Evolutionary conservation across 2,329 filamentous ascomycete species (phyloP), one percentile per base, ranked within the genome.

Genomic region (Pyrenophora tritici-repentis): DNA sequence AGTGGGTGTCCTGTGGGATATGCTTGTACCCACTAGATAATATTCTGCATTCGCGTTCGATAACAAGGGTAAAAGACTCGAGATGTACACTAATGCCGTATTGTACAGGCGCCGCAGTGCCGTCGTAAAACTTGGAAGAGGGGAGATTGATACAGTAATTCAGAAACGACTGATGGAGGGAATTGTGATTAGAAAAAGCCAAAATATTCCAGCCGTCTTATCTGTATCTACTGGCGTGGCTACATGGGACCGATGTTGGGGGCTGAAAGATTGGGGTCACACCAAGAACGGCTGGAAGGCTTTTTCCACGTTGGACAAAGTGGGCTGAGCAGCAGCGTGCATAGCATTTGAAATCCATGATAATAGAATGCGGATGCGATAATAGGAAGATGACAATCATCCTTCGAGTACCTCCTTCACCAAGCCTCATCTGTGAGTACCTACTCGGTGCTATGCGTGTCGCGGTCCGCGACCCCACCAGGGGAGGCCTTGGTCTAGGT

Each of bases 231-330:
- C 14, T 47, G 35, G 47, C 34, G 29, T 24, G 12, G 18, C 14
- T 22, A 16, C 24, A 26, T 9, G 17, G 41, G 36, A 38, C 33
- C 5, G 9, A 17, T 18, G 37, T 52, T 55, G 52, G 47, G 43
- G 52, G 52, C 47, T 51, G 47, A 44, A 52, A 47, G 18, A 18
- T 40, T 38, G 47, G 51, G 51, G 51, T 47, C 51, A 32, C 16
- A 43, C 18, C 14, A 47, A 37, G 42, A 31, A 43, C 36, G 43
- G 18, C 9, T 41, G 16, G 39, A 41, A 45, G 33, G 36, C 37
- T 41, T 29, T 29, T 18, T 34, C 32, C 16, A 39, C 8, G 24
- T 44, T 31, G 36, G 12, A 29, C n/a, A 1, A 18, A 29, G n/a
- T n/a, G 31, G 22, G 47, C 47, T 44, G 26, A 50, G 40, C 18